Evolutionary conservation across 306 rosid species (phyloP).

Genomic region (Acacia crassicarpa): DNA sequence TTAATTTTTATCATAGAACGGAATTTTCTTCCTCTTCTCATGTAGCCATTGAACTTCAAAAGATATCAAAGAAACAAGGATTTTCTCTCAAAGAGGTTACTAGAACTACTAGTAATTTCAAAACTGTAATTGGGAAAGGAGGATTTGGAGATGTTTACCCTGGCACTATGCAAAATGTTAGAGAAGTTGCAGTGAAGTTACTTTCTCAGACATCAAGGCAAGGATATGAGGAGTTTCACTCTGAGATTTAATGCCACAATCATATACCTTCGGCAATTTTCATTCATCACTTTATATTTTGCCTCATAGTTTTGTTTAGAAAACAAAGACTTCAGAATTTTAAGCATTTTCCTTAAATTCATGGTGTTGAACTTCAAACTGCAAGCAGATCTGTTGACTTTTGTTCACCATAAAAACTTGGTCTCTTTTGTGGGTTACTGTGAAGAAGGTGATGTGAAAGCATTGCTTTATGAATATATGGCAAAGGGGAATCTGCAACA

Average conservation of each 20-base stretch:
- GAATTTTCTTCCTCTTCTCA: no score
- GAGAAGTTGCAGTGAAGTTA: conserved; percentile 38
- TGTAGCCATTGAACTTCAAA: no score
- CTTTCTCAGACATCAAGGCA: conserved; percentile 33
- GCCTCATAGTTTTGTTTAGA: neutral
- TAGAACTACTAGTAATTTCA: conserved; percentile 28
- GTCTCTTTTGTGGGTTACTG: conserved; percentile 44
- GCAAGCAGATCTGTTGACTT: conserved; percentile 46
- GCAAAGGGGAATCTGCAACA: conserved; percentile 37
- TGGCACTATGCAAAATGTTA: conserved; percentile 23
- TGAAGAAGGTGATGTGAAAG: conserved; percentile 36
- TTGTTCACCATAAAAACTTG: conserved; percentile 55
- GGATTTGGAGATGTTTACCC: conserved; percentile 53
- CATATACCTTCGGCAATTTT: neutral
- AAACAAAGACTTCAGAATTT: no score
- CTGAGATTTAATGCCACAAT: conserved; percentile 10
- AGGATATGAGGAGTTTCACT: conserved; percentile 38
- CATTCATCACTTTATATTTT: neutral
- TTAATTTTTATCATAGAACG: no score
- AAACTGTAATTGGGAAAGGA: conserved; percentile 40
- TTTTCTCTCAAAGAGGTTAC: conserved; percentile 10
- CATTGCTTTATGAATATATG: neutral
- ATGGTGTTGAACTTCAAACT: neutral
- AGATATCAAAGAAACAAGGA: neutral
- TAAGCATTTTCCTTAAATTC: neutral